A percentile compares a stretch with the other conserved stretches of the same genome.
These are phyloP conservation scores for Suillus tomentosus DNA, from an alignment of 768 basidiomycete genomes.

Conservation along the genomic window DNA sequence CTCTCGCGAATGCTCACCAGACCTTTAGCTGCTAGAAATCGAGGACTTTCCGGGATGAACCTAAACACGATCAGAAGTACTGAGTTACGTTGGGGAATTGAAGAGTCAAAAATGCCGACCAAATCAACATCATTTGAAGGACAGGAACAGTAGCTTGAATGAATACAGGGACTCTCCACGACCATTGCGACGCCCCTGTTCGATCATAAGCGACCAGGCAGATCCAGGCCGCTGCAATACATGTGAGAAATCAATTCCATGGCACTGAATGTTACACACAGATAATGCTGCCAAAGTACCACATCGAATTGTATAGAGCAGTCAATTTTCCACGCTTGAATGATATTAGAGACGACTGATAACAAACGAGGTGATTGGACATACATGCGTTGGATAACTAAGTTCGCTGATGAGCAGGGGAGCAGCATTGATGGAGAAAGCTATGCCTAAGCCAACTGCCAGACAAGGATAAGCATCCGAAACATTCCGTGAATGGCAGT, in stretches of 20 bases:
- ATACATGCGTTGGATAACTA: slow-evolving; percentile 70
- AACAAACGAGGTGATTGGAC: slow-evolving; percentile 15
- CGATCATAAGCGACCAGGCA: slow-evolving; percentile 45
- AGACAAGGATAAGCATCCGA: not conserved
- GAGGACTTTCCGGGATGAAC: slow-evolving; percentile 70
- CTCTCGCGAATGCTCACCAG: slow-evolving; percentile 37
- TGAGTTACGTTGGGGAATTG: not conserved
- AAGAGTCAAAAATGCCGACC: slow-evolving; percentile 36
- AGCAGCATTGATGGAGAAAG: slow-evolving; percentile 62
- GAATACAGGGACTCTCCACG: slow-evolving; percentile 67
- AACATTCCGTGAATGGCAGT: not conserved
- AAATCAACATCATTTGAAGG: slow-evolving; percentile 54
- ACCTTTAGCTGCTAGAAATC: slow-evolving; percentile 66
- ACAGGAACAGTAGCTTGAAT: slow-evolving; percentile 62
- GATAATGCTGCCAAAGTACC: slow-evolving; percentile 74
- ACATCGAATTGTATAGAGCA: slow-evolving; percentile 68
- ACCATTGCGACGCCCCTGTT: slow-evolving; percentile 46
- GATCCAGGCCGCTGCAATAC: slow-evolving; percentile 44
- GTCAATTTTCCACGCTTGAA: slow-evolving; percentile 54
- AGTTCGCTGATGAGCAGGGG: slow-evolving; percentile 67
- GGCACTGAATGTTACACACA: slow-evolving; percentile 27
- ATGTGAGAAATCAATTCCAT: not conserved
- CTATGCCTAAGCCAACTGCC: slow-evolving; percentile 65
- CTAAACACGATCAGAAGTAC: slow-evolving; percentile 28
- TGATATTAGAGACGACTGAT: not conserved